Evolutionary conservation across 1,139 yeast genomes (phyloP).

Genomic region (Yamadazyma triangularis): DNA sequence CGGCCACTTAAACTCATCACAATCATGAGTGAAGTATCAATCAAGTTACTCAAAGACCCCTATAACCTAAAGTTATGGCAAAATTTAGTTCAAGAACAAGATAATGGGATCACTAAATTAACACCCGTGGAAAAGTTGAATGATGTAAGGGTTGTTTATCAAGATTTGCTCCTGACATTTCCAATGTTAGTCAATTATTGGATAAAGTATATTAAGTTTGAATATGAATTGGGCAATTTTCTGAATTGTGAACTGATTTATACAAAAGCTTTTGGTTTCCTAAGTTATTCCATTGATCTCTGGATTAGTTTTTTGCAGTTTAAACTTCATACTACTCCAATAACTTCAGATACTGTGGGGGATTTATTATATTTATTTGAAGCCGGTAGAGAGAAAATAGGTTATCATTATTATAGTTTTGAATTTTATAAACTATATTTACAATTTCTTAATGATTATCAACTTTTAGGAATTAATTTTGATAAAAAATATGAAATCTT

Average conservation of each 20-base stretch:
- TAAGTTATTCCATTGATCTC: slow-evolving; percentile 57
- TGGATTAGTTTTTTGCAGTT: slow-evolving; percentile 71
- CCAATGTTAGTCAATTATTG: slow-evolving; percentile 79
- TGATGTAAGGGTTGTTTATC: slow-evolving; percentile 48
- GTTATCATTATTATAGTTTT: slow-evolving; percentile 68
- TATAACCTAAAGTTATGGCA: slow-evolving; percentile 50
- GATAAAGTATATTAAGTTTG: slow-evolving; percentile 69
- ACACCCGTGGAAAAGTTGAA: slow-evolving; percentile 36
- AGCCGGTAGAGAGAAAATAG: slow-evolving; percentile 57
- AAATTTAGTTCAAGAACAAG: slow-evolving; percentile 26
- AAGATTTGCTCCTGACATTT: slow-evolving; percentile 53
- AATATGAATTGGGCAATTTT: slow-evolving; percentile 56
- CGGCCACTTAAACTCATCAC: not conserved
- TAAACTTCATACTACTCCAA: slow-evolving; percentile 36
- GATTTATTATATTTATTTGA: slow-evolving; percentile 46
- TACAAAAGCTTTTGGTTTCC: slow-evolving; percentile 46
- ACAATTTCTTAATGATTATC: slow-evolving; percentile 42
- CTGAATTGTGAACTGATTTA: slow-evolving; percentile 48
- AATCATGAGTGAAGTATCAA: slow-evolving; percentile 12
- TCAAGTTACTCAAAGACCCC: slow-evolving; percentile 35
- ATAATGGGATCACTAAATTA: slow-evolving; percentile 34
- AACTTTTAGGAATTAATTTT: slow-evolving; percentile 21
- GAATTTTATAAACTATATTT: slow-evolving; percentile 75
- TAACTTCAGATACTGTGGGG: slow-evolving; percentile 13
- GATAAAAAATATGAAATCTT: slow-evolving; percentile 39